Percentiles rank a stretch among this genome's conserved stretches.
Conservation (phyloP, 257 asterid genomes). For the Solanum bukasovii region DNA sequence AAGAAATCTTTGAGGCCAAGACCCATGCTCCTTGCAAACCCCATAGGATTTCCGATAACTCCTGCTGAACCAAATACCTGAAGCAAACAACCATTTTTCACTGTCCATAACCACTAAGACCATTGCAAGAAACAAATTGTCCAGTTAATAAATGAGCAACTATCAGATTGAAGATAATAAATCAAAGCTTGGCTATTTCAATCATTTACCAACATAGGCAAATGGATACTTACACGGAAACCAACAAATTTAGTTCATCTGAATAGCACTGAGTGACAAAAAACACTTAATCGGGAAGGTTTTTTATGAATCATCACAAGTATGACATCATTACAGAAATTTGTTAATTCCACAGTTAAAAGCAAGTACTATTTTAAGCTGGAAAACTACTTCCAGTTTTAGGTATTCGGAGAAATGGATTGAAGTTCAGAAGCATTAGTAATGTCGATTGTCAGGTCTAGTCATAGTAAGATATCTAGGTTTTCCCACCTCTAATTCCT, state of each 20-base stretch:
- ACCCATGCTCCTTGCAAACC: conserved; percentile 87
- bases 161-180: neutral
- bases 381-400: neutral
- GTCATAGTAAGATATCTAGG: neutral
- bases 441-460: neutral
- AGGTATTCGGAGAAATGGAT: neutral
- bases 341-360: neutral
- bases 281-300: neutral
- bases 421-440: neutral
- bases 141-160: neutral
- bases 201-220: neutral
- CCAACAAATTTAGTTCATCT: neutral
- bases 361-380: neutral
- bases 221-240: neutral
- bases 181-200: neutral
- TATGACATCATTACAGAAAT: neutral
- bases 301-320: neutral
- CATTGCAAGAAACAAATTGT: neutral
- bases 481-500: neutral
- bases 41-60: conserved; percentile 93
- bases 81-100: neutral
- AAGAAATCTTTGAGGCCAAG: conserved; percentile 89
- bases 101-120: neutral
- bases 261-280: neutral
- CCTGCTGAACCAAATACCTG: conserved; percentile 99